Conservation (phyloP, 31 red algal genomes). For the Asparagopsis taxiformis region DNA sequence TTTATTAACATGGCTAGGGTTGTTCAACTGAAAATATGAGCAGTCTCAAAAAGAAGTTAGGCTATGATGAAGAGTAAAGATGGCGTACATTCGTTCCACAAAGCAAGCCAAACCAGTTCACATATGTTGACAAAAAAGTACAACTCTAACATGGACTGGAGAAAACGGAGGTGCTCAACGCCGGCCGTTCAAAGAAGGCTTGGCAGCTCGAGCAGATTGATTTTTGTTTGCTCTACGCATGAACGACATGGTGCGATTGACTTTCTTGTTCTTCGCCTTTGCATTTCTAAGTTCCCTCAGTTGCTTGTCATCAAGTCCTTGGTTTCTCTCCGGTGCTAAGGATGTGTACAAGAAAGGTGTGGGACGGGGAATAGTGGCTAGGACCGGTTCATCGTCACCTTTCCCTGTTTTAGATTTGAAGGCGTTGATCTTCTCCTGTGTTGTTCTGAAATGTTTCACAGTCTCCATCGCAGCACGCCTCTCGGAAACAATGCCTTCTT, state of each 20-base stretch:
- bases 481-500: slow-evolving; percentile 34
- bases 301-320: slow-evolving; percentile 10
- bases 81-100: too few relatives aligned
- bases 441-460: slow-evolving; percentile 27
- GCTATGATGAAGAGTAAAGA: too few relatives aligned
- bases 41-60: too few relatives aligned
- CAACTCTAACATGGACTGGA: too few relatives aligned
- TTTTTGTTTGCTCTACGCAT: slow-evolving; percentile 20
- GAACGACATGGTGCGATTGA: slow-evolving; percentile 14
- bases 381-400: slow-evolving; percentile 16
- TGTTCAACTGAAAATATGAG: too few relatives aligned
- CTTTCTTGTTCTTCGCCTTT: slow-evolving; percentile 11
- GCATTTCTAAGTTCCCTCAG: slow-evolving; percentile 15
- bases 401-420: slow-evolving; percentile 25
- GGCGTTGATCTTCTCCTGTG: slow-evolving; percentile 26
- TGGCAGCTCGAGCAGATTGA: slow-evolving; percentile 3
- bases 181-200: slow-evolving; percentile 21
- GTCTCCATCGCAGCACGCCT: slow-evolving; percentile 24
- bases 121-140: too few relatives aligned
- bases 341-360: slow-evolving; percentile 49
- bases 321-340: slow-evolving; percentile 30
- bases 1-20: too few relatives aligned
- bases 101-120: too few relatives aligned
- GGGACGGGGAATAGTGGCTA: slow-evolving; percentile 35
- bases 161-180: too few relatives aligned